Base-by-base conservation (phyloP, 768 basidiomycete genomes). In the Pleurotus platypus region DNA sequence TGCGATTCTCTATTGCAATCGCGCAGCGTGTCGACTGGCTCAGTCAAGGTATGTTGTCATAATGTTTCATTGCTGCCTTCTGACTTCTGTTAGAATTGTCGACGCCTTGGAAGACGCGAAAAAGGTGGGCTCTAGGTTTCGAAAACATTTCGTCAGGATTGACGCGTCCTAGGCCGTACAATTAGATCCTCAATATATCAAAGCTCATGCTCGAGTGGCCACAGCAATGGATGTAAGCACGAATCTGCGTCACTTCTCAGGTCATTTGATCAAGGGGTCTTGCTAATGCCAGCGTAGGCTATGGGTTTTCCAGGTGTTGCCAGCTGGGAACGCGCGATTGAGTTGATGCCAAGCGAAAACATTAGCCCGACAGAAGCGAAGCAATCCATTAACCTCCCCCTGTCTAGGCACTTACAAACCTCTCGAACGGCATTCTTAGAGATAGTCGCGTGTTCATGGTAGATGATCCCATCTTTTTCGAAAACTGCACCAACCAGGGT, bases 181-280 rank as follows among this genome's bases (percentile, higher is more conserved):
- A 22, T 59, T 75, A 9, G 75, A 78, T 59, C 71, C 77, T 5
- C 64, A 58, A 2, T 79, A 76, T 51, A 66, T 69, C 2, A 79
- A 79, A 60, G 77, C 67, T 26, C 78, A 75, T 75, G 69, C 68
- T 24, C 67, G 78, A 47, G 64, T 75, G 13, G 78, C 70, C 12
- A 64, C 69, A 18, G 75, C 69, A 30, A 55, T 62, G 38, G 63
- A 63, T 37, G 74, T 75, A 26, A 60, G 27, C 27, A 30, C 27
- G 27, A 30, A 30, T 7, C 27, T 30, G 27, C 27, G 27, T 30
- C 27, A 30, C 27, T 30, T 30, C 27, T 30, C 27, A 30, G 27
- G 7, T 30, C 27, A 30, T 30, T 30, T 30, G 27, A 30, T 30
- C 27, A 30, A 26, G 26, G 26, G 26, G 26, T 26, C 26, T 26